phyloP scores from a whole-genome alignment of 768 basidiomycete species.

The Lactifluus echinatus region DNA sequence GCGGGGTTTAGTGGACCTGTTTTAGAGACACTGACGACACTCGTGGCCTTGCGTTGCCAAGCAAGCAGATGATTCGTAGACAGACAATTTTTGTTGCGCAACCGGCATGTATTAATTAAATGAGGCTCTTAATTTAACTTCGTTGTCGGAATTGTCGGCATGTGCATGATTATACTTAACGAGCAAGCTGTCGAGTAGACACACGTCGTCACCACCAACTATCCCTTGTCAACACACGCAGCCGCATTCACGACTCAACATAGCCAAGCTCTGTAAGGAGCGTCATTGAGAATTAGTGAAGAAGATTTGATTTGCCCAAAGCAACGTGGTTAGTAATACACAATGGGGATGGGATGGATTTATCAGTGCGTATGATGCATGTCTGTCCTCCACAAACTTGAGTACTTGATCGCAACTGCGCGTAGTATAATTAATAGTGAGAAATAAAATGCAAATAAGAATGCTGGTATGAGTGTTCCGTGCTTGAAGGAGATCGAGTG shows the following conservation, averaged over 20 bases:
- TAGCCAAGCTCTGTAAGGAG: neutral
- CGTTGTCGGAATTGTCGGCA: too few relatives aligned
- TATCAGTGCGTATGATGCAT: slow-evolving; percentile 7
- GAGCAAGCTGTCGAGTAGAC: too few relatives aligned
- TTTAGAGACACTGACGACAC: slow-evolving; percentile 21
- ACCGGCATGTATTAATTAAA: neutral
- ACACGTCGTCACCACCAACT: too few relatives aligned
- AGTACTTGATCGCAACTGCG: neutral
- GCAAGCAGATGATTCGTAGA: neutral
- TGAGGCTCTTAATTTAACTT: neutral
- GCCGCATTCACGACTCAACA: too few relatives aligned
- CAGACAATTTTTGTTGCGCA: neutral
- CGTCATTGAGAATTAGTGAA: neutral
- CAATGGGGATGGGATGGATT: slow-evolving; percentile 11
- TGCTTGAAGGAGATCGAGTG: slow-evolving; percentile 2
- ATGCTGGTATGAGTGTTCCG: neutral
- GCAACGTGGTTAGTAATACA: slow-evolving; percentile 3
- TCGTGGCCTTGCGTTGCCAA: neutral
- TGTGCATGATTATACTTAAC: too few relatives aligned
- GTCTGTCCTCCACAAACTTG: neutral
- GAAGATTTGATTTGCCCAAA: neutral
- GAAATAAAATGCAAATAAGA: slow-evolving; percentile 10
- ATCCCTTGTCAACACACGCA: too few relatives aligned
- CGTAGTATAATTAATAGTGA: neutral
- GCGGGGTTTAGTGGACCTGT: slow-evolving; percentile 26